phyloP scores from a whole-genome alignment of 345 rosid genomes.

The Citrus cavaleriei region DNA sequence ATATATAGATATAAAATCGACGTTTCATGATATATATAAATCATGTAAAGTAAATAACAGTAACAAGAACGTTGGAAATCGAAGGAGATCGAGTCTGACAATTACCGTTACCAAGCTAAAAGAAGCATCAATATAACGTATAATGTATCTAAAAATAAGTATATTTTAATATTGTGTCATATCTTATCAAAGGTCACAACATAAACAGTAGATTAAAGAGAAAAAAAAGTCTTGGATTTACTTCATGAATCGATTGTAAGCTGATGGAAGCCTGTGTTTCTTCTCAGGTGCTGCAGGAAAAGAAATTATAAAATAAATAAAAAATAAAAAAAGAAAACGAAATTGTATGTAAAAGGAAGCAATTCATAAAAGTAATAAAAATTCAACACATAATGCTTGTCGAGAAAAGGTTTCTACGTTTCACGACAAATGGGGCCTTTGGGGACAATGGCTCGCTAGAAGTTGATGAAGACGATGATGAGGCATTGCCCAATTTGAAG shows the following conservation, averaged over 20 bases:
- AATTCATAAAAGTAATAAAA: no score
- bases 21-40: background rate
- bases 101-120: background rate
- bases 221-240: conserved; percentile 21
- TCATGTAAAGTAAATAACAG: background rate
- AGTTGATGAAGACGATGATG: conserved; percentile 71
- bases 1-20: background rate
- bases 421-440: conserved; percentile 79
- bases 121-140: background rate
- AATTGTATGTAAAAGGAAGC: background rate
- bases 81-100: background rate
- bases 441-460: conserved; percentile 77
- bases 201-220: background rate
- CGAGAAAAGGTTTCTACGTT: conserved; percentile 44
- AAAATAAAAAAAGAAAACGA: background rate
- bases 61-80: background rate
- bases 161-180: background rate
- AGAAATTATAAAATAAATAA: background rate
- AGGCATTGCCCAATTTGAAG: conserved; percentile 57
- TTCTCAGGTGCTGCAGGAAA: conserved; percentile 82
- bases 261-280: conserved; percentile 99
- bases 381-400: background rate
- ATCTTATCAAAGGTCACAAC: background rate
- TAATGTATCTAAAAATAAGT: background rate
- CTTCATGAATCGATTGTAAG: conserved; percentile 99